Conservation (phyloP, 2,329 filamentous ascomycete species). For the Mycocentrospora acerina region DNA sequence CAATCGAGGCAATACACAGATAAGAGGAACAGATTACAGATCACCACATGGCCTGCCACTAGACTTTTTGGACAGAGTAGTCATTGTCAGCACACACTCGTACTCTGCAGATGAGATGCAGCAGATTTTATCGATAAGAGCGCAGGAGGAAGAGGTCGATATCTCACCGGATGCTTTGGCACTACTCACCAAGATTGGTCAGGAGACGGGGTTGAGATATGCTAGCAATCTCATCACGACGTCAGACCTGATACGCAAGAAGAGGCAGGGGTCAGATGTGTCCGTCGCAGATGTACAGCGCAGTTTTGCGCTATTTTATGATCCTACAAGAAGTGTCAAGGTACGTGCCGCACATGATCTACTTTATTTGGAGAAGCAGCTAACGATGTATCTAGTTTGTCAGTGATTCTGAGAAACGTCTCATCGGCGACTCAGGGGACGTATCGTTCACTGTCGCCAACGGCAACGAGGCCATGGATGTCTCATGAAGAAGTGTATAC, state of each 20-base stretch:
- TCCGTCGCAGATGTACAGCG: slow-evolving; percentile 86
- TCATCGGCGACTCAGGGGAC: slow-evolving; percentile 83
- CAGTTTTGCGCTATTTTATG: slow-evolving; percentile 92
- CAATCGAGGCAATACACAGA: slow-evolving; percentile 88
- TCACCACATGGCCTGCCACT: slow-evolving; percentile 92
- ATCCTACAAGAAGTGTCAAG: slow-evolving; percentile 81
- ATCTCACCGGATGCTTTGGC: slow-evolving; percentile 86
- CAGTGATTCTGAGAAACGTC: slow-evolving; percentile 81
- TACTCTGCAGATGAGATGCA: slow-evolving; percentile 84
- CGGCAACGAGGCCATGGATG: slow-evolving; percentile 68
- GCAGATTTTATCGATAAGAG: slow-evolving; percentile 88
- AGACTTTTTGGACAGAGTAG: slow-evolving; percentile 92
- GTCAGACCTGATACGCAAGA: slow-evolving; percentile 81
- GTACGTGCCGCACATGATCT: slow-evolving; percentile 20
- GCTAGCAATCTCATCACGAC: slow-evolving; percentile 98
- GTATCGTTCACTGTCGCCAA: slow-evolving; percentile 67
- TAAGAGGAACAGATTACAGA: slow-evolving; percentile 89
- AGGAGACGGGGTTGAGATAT: slow-evolving; percentile 89
- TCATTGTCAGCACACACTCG: slow-evolving; percentile 90
- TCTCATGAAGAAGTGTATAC: slow-evolving; percentile 49
- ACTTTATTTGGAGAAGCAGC: slow-evolving; percentile 1
- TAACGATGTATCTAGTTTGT: slow-evolving; percentile 63
- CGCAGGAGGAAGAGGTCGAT: slow-evolving; percentile 94
- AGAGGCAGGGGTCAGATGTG: slow-evolving; percentile 82
- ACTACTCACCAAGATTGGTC: slow-evolving; percentile 90